Base-by-base conservation (phyloP, 2,329 filamentous ascomycete genomes). In the Cladosporium austrohemisphaericum region DNA sequence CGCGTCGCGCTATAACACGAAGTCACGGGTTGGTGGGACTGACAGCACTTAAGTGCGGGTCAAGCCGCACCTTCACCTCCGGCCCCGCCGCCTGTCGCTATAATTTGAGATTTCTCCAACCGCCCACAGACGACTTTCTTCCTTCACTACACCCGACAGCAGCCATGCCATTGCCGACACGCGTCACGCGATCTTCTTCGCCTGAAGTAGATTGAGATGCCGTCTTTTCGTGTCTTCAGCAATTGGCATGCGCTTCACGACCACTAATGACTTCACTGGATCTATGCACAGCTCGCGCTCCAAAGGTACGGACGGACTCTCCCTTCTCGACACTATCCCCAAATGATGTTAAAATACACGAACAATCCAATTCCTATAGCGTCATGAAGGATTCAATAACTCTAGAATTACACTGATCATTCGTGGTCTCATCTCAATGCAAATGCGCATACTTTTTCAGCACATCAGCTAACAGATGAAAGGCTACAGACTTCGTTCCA, bases 301-400 rank as follows among this genome's bases (percentile, higher is more conserved):
- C 23, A 26, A 33, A 25, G 49, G 49, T 51, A 51, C 7, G 35
- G 22, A 38, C 41, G 9, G 26, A 18, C 23, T 22, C 41, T 13
- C 20, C 33, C 35, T 38, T 23, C 40, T 20, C 40, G 41, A 28
- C 32, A 37, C 47, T 40, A 36, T 37, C 49, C 29, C 41, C 41
- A 33, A 58, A 59, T 51, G 59, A 60, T 60, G 57, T 53, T 54
- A 41, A 63, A n/a, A 55, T 61, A 57, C 60, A 71, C 60, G 68
- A 76, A 77, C 75, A 78, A 78, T 79, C 76, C 76, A 79, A 78
- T 67, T 74, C 77, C 77, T 75, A 79, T 69, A 71, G 63, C 62
- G 57, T 68, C 68, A 64, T 79, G 76, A 73, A 73, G 76, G 76
- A 77, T 38, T 64, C 63, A 61, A 63, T 62, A 61, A 70, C 70